A percentile compares a stretch with the other conserved stretches of the same genome.
These are phyloP conservation scores for Trichoderma erinaceum DNA, from an alignment of 495 filamentous ascomycete genomes.

Conservation along the genomic window DNA sequence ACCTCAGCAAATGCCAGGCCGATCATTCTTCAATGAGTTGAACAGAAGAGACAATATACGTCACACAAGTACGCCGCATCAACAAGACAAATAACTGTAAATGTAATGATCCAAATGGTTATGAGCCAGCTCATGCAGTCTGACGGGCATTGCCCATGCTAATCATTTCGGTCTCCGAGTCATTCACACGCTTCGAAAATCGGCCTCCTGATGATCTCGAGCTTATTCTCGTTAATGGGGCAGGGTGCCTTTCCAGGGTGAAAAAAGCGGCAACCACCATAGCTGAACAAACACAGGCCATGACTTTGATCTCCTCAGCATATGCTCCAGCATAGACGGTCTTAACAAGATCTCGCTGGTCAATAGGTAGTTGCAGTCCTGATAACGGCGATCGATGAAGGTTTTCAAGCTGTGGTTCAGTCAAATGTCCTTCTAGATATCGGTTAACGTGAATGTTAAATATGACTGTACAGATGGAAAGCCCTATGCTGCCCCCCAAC, in stretches of 20 bases:
- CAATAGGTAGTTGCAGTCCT: neutral
- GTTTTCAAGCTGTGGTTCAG: conserved; percentile 22
- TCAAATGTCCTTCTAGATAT: conserved; percentile 23
- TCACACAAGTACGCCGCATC: no score
- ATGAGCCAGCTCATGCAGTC: neutral
- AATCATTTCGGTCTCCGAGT: conserved; percentile 2
- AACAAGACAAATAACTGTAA: neutral
- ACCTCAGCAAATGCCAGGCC: neutral
- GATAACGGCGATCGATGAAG: conserved; percentile 25
- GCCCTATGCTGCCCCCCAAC: conserved; percentile 51
- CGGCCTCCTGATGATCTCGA: neutral
- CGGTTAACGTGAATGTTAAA: conserved; percentile 30
- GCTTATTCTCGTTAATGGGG: neutral
- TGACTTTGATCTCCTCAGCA: conserved; percentile 26
- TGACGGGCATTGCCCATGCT: neutral
- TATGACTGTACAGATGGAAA: conserved; percentile 42
- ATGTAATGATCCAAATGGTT: neutral
- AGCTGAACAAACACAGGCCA: conserved; percentile 20
- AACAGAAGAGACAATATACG: neutral
- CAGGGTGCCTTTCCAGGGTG: conserved; percentile 11
- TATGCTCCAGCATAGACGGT: conserved; percentile 27
- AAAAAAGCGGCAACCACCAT: conserved; percentile 11
- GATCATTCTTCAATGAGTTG: neutral
- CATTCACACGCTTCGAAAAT: neutral
- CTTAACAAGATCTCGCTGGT: conserved; percentile 3